These are phyloP conservation scores for Combretum micranthum DNA, from an alignment of 345 rosid genomes.

Conservation along the genomic window DNA sequence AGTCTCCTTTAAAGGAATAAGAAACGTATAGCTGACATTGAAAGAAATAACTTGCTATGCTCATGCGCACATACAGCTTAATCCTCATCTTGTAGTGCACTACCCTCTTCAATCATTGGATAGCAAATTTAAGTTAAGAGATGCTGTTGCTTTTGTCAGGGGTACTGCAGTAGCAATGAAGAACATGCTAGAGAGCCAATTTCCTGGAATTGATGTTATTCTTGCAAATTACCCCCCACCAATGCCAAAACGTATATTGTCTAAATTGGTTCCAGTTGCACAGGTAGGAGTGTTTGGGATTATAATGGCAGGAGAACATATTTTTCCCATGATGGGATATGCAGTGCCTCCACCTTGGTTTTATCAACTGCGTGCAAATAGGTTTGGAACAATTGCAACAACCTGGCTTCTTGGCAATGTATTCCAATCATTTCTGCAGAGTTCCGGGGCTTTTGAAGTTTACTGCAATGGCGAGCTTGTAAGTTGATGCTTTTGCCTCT, in stretches of 20 bases:
- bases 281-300: slow-evolving; percentile 69
- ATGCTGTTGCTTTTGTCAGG: slow-evolving; percentile 22
- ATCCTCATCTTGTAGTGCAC: background rate
- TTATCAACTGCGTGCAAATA: slow-evolving; percentile 61
- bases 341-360: slow-evolving; percentile 67
- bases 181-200: slow-evolving; percentile 70
- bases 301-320: slow-evolving; percentile 70
- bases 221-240: slow-evolving; percentile 79
- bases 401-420: slow-evolving; percentile 87
- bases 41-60: background rate
- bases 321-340: slow-evolving; percentile 69
- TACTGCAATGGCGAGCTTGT: slow-evolving; percentile 60
- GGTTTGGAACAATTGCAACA: slow-evolving; percentile 79
- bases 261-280: slow-evolving; percentile 58
- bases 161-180: slow-evolving; percentile 75
- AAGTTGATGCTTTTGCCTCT: slow-evolving; percentile 9
- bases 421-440: slow-evolving; percentile 73
- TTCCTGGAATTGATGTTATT: slow-evolving; percentile 70
- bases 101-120: background rate
- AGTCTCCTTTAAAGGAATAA: no score
- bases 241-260: slow-evolving; percentile 56
- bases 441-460: slow-evolving; percentile 91
- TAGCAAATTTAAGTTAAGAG: background rate
- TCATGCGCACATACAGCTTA: background rate
- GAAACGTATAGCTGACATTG: no score